Conservation (phyloP, 2,329 filamentous ascomycete species). For the Xylogone sp. region DNA sequence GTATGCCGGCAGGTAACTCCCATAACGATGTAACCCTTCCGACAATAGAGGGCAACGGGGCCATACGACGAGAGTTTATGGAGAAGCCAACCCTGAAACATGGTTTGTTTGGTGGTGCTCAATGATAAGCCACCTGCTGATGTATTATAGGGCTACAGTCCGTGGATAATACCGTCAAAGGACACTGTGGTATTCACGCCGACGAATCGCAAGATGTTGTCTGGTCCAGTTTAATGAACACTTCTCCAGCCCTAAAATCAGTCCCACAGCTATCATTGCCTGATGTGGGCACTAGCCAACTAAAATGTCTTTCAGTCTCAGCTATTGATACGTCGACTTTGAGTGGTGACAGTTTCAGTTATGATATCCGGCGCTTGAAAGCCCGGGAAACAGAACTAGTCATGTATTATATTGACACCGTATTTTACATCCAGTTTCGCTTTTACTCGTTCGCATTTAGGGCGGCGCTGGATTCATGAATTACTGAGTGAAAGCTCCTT, state of each 20-base stretch:
- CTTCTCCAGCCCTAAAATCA: neutral
- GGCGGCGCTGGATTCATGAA: neutral
- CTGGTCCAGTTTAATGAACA: too few relatives aligned
- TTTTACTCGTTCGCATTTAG: neutral
- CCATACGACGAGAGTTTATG: too few relatives aligned
- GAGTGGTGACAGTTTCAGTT: neutral
- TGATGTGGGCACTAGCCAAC: neutral
- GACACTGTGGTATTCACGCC: too few relatives aligned
- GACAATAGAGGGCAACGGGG: too few relatives aligned
- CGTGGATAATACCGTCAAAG: too few relatives aligned
- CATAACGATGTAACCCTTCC: too few relatives aligned
- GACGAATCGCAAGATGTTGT: neutral
- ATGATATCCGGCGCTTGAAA: neutral
- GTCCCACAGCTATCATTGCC: neutral
- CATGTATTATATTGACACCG: conserved; percentile 2
- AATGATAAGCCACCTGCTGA: too few relatives aligned
- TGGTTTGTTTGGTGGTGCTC: too few relatives aligned
- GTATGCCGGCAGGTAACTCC: too few relatives aligned
- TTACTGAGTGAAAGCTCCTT: conserved; percentile 1
- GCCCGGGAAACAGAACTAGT: neutral
- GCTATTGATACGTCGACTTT: neutral
- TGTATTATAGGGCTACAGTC: too few relatives aligned
- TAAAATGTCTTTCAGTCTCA: too few relatives aligned
- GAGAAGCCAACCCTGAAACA: too few relatives aligned
- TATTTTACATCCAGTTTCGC: conserved; percentile 1